Percentiles rank a stretch among this genome's conserved stretches.
These are phyloP conservation scores for Sarocladiaceae sp. DNA, from an alignment of 2,329 filamentous ascomycete genomes.

Conservation along the genomic window DNA sequence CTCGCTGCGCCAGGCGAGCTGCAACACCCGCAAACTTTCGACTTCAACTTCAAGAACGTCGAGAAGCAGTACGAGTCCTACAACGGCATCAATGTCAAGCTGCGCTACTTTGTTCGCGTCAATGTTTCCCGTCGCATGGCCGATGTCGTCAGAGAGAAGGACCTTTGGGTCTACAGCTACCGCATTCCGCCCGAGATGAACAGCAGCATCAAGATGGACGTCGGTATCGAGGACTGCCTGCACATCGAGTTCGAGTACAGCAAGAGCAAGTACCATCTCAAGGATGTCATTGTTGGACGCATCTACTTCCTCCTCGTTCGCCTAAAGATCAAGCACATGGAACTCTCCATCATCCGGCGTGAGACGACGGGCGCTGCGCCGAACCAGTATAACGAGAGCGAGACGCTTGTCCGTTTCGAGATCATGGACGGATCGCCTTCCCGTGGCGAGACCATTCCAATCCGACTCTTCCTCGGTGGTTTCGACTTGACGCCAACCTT, in stretches of 20 bases:
- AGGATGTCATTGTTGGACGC: slow-evolving; percentile 95
- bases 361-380: slow-evolving; percentile 95
- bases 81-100: slow-evolving; percentile 98
- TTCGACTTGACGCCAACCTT: slow-evolving; percentile 98
- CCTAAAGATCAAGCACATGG: slow-evolving; percentile 99
- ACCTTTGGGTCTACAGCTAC: slow-evolving; percentile 99
- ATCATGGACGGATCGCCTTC: slow-evolving; percentile 99
- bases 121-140: slow-evolving; percentile 96
- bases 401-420: slow-evolving; percentile 96
- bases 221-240: slow-evolving; percentile 97
- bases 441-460: slow-evolving; percentile 89
- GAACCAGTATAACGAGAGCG: slow-evolving; percentile 99
- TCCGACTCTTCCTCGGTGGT: slow-evolving; percentile 90
- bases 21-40: slow-evolving; percentile 96
- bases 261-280: slow-evolving; percentile 98
- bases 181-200: slow-evolving; percentile 97
- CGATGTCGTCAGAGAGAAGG: slow-evolving; percentile 97
- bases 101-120: slow-evolving; percentile 96
- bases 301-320: slow-evolving; percentile 98
- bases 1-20: slow-evolving; percentile 94
- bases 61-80: slow-evolving; percentile 99
- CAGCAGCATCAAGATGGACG: slow-evolving; percentile 99
- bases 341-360: slow-evolving; percentile 91
- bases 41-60: slow-evolving; percentile 99
- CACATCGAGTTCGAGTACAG: slow-evolving; percentile 99